These are phyloP conservation scores for Thinopyrum elongatum DNA, from an alignment of 176 grass and related monocot genomes.

Conservation along the genomic window DNA sequence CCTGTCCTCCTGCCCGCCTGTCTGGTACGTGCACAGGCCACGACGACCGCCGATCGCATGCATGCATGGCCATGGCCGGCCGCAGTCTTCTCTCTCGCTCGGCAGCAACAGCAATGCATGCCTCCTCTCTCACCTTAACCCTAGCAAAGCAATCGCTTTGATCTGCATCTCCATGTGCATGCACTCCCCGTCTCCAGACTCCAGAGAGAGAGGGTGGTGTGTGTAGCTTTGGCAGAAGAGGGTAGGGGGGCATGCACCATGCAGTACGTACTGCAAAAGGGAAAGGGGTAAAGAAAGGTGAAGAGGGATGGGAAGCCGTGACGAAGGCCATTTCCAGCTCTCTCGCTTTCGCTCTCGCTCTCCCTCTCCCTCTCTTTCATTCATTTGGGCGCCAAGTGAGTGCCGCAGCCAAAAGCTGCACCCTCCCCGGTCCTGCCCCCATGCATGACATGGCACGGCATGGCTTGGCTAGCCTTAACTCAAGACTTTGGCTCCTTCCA, in stretches of 20 bases:
- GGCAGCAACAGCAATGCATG: neutral
- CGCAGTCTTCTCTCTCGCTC: neutral
- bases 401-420: constrained; percentile 59
- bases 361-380: constrained; percentile 3
- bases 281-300: constrained; percentile 30
- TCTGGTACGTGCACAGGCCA: constrained; percentile 27
- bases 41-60: constrained; percentile 15
- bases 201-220: neutral
- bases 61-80: neutral
- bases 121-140: neutral
- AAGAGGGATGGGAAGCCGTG: constrained; percentile 38
- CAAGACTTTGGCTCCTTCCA: constrained; percentile 40
- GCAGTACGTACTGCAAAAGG: constrained; percentile 33
- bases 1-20: neutral
- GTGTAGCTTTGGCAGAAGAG: neutral
- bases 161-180: constrained; percentile 17
- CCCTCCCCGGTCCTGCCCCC: neutral
- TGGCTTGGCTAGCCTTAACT: constrained; percentile 12
- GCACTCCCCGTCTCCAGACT: neutral
- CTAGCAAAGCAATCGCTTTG: constrained; percentile 20
- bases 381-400: constrained; percentile 53
- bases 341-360: neutral
- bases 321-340: constrained; percentile 52
- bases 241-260: no score
- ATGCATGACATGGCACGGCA: constrained; percentile 20